These are phyloP conservation scores for Parastagonospora nodorum DNA, from an alignment of 2,329 filamentous ascomycete species.

Conservation along the genomic window DNA sequence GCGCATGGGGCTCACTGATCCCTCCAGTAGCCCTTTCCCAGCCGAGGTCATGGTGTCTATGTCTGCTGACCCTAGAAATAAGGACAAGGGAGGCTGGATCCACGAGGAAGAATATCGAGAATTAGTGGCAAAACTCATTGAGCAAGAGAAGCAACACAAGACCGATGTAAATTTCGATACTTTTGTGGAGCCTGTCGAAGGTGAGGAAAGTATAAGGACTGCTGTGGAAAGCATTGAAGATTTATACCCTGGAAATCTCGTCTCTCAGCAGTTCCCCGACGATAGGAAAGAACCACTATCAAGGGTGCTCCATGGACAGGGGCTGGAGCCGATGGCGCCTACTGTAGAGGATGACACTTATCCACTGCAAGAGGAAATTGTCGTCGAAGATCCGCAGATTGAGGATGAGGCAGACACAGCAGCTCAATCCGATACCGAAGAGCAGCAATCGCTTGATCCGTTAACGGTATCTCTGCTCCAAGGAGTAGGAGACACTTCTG, in stretches of 20 bases:
- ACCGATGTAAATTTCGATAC: conserved; percentile 63
- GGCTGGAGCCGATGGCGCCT: not conserved
- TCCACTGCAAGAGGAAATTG: conserved; percentile 6
- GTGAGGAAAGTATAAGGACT: conserved; percentile 70
- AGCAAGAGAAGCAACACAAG: conserved; percentile 63
- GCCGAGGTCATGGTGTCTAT: conserved; percentile 83
- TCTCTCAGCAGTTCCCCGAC: conserved; percentile 15
- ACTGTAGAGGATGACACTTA: not conserved
- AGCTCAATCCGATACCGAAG: conserved; percentile 22
- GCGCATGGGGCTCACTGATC: conserved; percentile 67
- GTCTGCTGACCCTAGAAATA: conserved; percentile 79
- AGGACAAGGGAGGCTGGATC: conserved; percentile 81
- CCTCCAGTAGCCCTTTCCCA: conserved; percentile 76
- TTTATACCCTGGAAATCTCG: conserved; percentile 73
- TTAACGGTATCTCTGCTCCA: conserved; percentile 33
- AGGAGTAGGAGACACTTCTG: conserved; percentile 3
- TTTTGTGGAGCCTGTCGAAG: conserved; percentile 63
- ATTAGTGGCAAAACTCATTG: conserved; percentile 66
- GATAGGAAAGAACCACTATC: conserved; percentile 2
- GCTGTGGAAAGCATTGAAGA: conserved; percentile 84
- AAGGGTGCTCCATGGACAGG: not conserved
- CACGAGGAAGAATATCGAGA: conserved; percentile 84
- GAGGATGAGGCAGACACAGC: conserved; percentile 31
- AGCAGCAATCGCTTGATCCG: conserved; percentile 35
- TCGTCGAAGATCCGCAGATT: conserved; percentile 20